Evolutionary conservation across 805 yeast species (phyloP), one percentile per base, ranked within the genome.

Genomic region (Metschnikowia kunwiensis): DNA sequence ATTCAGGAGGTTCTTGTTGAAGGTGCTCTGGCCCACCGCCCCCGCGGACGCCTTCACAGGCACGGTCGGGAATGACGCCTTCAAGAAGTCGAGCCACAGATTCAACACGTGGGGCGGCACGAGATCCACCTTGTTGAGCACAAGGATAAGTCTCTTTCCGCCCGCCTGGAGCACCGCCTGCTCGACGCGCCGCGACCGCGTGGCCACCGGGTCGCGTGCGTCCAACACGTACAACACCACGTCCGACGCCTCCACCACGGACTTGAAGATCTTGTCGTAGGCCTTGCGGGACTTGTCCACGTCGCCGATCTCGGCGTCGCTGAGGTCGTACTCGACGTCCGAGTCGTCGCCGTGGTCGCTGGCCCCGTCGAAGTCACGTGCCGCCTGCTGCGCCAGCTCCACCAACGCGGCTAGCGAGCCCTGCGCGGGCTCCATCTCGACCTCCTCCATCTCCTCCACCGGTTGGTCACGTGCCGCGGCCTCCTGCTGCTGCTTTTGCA

Each of bases 121-220:
- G 52, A 93, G 74, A 65, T 93, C 98, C 42, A 93, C 85, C 63
- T 93, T 93, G 70, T 93, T 93, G 50, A 93, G 67, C 29, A 91
- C 76, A 50, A 88, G 76, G 38, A 93, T 85, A 46, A 93, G 72
- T 55, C 97, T 77, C 62, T 93, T 93, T 35, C 80, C 79, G 42
- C 85, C 84, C 50, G 78, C 76, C 54, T 81, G 82, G 42, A 89
- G 65, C 30, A 93, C 87, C 3, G 94, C 86, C 58, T 86, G 84
- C 69, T 93, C 98, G 27, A 93, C 89, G 57, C 79, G 86, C 58
- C 80, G 78, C 7, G 97, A 88, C 56, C 98, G 78, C 3, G 97
- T 91, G 13, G 87, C 81, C 61, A 86, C 95, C 37, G 98, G 98
- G 62, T 93, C 96, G 62, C 98, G 81, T 1, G 98, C 96, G 64